Base-by-base conservation (phyloP, 2,329 filamentous ascomycete genomes). In the Colletotrichum sp. region DNA sequence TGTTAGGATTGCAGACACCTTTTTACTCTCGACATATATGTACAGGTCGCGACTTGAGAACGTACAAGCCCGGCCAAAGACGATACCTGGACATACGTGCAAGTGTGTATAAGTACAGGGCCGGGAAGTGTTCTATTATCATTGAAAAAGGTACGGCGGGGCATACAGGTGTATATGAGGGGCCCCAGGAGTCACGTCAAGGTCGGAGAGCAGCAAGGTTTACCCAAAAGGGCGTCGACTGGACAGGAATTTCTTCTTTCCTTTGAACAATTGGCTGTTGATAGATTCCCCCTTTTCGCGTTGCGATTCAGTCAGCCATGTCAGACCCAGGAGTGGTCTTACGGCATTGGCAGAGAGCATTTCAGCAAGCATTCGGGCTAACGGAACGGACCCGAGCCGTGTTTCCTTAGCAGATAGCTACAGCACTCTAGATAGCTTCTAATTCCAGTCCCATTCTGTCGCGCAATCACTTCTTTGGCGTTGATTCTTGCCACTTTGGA, bases 51-150 rank as follows among this genome's bases (percentile, higher is more conserved):
- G 71, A 44, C 74, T 76, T 75, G 36, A 64, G 36, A 32, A 30
- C 25, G 68, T 77, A 72, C 71, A 72, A 74, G 78, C 74, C 71
- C 77, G 72, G 74, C 79, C 74, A 78, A 77, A 79, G 59, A 36
- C 27, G 52, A 69, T 64, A 61, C 60, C 60, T 73, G 72, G 63
- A 65, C 69, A 78, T 80, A 79, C 69, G 66, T 80, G 81, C 77
- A 71, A 79, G 79, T 79, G 79, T 84, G 82, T 84, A 84, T 82
- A 81, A 83, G 72, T 83, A 83, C 76, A 78, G 79, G 78, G 79
- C 79, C 78, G 60, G 34, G 71, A 70, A 60, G 68, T 68, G 44
- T 75, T 55, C 22, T 71, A 68, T 34, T 55, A 55, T 19, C 36
- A 63, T 22, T 27, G 39, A 27, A 57, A 32, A 27, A 57, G 44